Base-by-base conservation (phyloP, 495 filamentous ascomycete genomes). In the Cercophora newfieldiana region DNA sequence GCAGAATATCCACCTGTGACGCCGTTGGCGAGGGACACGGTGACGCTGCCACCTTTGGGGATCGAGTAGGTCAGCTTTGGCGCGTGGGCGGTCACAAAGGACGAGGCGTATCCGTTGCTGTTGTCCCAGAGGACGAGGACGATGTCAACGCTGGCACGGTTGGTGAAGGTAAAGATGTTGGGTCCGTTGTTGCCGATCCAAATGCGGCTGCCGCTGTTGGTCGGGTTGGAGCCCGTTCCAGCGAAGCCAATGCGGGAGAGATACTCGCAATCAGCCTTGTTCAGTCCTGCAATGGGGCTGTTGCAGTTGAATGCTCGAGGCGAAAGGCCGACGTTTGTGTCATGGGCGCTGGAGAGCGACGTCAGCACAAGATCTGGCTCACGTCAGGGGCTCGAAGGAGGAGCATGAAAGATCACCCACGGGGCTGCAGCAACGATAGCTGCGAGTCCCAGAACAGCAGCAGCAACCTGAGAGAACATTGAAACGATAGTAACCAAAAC, bases 111-210 rank as follows among this genome's bases (percentile, higher is more conserved):
- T 48, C 51, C 62, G 7, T 47, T 8, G 58, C 29, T 31, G 14
- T 57, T 22, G 47, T 68, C 66, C 66, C 66, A 68, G 19, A 68
- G 33, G 10, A 68, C 58, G 18, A 68, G 61, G 29, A 49, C 50
- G 10, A 65, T 49, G 62, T 65, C 61, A 7, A 28, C 57, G 30
- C 14, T 56, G 30, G 59, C 61, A 16, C 37, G 22, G 64, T 62
- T 67, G 51, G 51, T 25, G 31, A 70, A 70, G 44, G 60, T 66
- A 26, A 70, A 61, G 53, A 57, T 59, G 61, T 70, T 70, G 31
- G 68, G 68, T 3, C 68, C 68, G 59, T 65, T 49, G 55, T 48
- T 33, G 26, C 68, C 68, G 55, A 70, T 33, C 65, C 65, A 67
- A 25, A 67, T 67, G 29, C 53, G 7, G 48, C 59, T 33, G 62